A percentile compares a stretch with the other conserved stretches of the same genome.
Conservation (phyloP, 345 rosid species). For the Draba incana region DNA sequence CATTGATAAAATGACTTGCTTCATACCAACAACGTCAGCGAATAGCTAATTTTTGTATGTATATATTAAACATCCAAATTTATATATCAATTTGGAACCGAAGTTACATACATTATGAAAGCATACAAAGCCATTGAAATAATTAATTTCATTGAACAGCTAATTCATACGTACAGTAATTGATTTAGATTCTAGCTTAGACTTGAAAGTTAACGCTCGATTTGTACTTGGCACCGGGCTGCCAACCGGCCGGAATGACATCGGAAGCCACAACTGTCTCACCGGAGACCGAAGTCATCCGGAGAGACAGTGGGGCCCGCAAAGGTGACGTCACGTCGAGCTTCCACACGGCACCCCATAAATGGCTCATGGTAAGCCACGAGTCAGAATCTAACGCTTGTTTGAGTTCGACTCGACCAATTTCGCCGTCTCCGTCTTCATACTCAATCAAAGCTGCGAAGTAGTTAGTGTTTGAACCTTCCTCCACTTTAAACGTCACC, state of each 20-base stretch:
- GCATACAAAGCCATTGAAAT: too few species aligned
- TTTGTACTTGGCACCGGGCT: slow-evolving; percentile 53
- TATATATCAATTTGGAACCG: too few species aligned
- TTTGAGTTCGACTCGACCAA: slow-evolving; percentile 50
- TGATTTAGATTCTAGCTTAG: not conserved
- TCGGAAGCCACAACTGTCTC: slow-evolving; percentile 43
- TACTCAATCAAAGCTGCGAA: slow-evolving; percentile 53
- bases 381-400: slow-evolving; percentile 44
- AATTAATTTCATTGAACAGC: too few species aligned
- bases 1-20: not conserved
- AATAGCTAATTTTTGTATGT: not conserved
- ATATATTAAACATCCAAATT: too few species aligned
- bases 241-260: slow-evolving; percentile 65
- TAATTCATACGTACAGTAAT: too few species aligned
- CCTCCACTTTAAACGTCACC: slow-evolving; percentile 51
- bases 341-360: slow-evolving; percentile 72
- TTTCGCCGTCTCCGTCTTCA: slow-evolving; percentile 59
- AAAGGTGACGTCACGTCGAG: slow-evolving; percentile 49
- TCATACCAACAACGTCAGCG: not conserved
- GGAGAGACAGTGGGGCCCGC: slow-evolving; percentile 58
- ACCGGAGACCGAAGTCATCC: slow-evolving; percentile 50
- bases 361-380: slow-evolving; percentile 61
- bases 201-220: slow-evolving; percentile 52
- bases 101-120: too few species aligned
- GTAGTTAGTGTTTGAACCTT: slow-evolving; percentile 59